A percentile compares a stretch with the other conserved stretches of the same genome.
Conservation (phyloP, 2,329 filamentous ascomycete species). For the Fusarium newnesense region DNA sequence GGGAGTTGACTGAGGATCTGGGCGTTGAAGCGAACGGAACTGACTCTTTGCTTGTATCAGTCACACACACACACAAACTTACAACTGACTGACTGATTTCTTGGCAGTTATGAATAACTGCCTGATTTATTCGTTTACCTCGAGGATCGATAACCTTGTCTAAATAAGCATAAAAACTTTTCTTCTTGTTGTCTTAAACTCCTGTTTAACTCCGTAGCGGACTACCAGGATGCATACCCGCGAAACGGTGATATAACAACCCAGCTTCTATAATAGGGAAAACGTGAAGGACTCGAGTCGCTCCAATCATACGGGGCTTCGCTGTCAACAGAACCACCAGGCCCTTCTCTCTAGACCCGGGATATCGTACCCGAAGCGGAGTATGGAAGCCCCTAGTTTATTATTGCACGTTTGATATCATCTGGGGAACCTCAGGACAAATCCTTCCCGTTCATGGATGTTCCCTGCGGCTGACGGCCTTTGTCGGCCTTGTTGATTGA, state of each 20-base stretch:
- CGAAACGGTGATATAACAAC: slow-evolving; percentile 18
- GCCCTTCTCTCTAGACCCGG: not conserved
- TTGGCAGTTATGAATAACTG: not conserved
- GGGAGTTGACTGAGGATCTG: slow-evolving; percentile 24
- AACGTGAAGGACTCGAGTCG: not conserved
- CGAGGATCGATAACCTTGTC: slow-evolving; percentile 17
- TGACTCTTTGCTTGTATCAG: slow-evolving; percentile 4
- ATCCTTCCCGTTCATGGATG: not conserved
- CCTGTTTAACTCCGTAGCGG: not conserved
- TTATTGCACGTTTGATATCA: slow-evolving; percentile 27
- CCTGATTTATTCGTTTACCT: slow-evolving; percentile 4
- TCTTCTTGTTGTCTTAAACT: not conserved
- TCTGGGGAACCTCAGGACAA: slow-evolving; percentile 12
- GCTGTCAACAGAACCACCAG: slow-evolving; percentile 2
- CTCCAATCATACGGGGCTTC: slow-evolving; percentile 12
- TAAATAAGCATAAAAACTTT: slow-evolving; percentile 29
- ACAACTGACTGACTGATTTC: slow-evolving; percentile 12
- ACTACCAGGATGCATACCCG: not conserved
- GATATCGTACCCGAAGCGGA: slow-evolving; percentile 11
- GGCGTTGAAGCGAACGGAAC: slow-evolving; percentile 24
- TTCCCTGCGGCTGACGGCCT: not conserved
- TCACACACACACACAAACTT: not conserved
- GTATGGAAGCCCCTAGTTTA: slow-evolving; percentile 12
- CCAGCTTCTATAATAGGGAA: slow-evolving; percentile 8
- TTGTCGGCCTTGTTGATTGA: not conserved